Conservation (phyloP, 2,329 filamentous ascomycete species). For the Rhinocladiella mackenziei region DNA sequence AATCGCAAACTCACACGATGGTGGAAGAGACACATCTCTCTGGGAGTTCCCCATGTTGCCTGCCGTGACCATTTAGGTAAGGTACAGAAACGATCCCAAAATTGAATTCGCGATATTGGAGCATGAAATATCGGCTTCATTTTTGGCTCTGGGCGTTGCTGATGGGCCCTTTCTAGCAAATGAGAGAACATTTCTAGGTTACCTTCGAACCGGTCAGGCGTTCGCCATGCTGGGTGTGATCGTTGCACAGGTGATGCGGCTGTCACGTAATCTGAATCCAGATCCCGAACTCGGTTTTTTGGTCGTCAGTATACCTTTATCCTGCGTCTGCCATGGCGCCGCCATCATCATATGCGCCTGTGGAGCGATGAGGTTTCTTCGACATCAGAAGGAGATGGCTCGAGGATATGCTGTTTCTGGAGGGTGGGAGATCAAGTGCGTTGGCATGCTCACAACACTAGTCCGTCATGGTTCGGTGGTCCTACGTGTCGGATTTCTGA, state of each 20-base stretch:
- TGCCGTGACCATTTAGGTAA: conserved; percentile 28
- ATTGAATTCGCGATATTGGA: too few relatives aligned
- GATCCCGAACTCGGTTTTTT: conserved; percentile 26
- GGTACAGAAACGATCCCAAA: too few relatives aligned
- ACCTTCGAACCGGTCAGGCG: conserved; percentile 25
- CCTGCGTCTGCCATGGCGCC: conserved; percentile 45
- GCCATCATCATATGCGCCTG: conserved; percentile 47
- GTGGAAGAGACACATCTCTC: conserved; percentile 23
- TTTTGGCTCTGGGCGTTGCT: background rate
- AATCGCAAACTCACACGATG: conserved; percentile 9
- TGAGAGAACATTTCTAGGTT: conserved; percentile 27
- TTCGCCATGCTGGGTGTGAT: conserved; percentile 26
- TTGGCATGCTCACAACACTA: conserved; percentile 18
- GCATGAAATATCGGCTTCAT: background rate
- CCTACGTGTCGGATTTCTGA: conserved; percentile 6
- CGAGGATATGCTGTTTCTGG: conserved; percentile 22
- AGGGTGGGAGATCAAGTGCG: conserved; percentile 25
- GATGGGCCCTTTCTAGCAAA: conserved; percentile 17
- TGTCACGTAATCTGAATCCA: conserved; percentile 16
- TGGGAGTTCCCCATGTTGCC: conserved; percentile 22
- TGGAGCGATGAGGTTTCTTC: conserved; percentile 53
- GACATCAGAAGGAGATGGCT: conserved; percentile 52
- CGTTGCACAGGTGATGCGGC: conserved; percentile 24
- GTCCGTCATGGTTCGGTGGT: conserved; percentile 13
- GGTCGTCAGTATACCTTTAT: conserved; percentile 28